A percentile compares a stretch with the other conserved stretches of the same genome.
Evolutionary conservation across 345 rosid species (phyloP).

Genomic region (Salix dunnii): DNA sequence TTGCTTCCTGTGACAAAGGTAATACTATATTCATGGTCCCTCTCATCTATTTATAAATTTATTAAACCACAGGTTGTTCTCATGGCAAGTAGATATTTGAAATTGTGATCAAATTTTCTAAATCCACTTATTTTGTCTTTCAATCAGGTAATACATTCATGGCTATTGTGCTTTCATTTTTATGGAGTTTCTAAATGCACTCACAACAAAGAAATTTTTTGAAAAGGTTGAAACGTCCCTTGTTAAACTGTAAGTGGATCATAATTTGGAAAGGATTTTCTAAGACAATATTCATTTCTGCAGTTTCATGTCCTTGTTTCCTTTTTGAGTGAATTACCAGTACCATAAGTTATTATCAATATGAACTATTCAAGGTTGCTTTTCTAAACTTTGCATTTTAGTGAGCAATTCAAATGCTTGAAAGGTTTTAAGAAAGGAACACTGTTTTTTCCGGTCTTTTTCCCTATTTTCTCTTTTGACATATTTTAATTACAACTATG

Average conservation of each 20-base stretch:
- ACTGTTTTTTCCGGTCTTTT: neutral
- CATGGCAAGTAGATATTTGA: neutral
- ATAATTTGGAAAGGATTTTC: neutral
- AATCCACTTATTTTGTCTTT: neutral
- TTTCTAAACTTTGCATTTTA: neutral
- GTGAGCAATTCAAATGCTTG: neutral
- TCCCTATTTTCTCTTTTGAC: no score
- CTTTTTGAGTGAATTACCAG: neutral
- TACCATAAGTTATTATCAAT: neutral
- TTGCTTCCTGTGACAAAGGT: conserved; percentile 98
- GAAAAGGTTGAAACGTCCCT: neutral
- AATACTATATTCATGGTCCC: neutral
- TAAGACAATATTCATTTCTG: neutral
- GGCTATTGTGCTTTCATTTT: neutral
- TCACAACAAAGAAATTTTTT: neutral
- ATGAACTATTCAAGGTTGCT: neutral
- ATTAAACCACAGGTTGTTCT: neutral
- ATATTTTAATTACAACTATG: neutral
- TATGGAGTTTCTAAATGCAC: neutral
- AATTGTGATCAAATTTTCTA: neutral
- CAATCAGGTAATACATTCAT: neutral
- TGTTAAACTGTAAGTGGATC: neutral
- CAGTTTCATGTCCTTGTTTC: neutral
- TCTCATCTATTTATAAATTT: neutral
- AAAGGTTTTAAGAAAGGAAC: neutral